phyloP scores from a whole-genome alignment of 2,329 filamentous ascomycete genomes.

The Microdochium paspali region DNA sequence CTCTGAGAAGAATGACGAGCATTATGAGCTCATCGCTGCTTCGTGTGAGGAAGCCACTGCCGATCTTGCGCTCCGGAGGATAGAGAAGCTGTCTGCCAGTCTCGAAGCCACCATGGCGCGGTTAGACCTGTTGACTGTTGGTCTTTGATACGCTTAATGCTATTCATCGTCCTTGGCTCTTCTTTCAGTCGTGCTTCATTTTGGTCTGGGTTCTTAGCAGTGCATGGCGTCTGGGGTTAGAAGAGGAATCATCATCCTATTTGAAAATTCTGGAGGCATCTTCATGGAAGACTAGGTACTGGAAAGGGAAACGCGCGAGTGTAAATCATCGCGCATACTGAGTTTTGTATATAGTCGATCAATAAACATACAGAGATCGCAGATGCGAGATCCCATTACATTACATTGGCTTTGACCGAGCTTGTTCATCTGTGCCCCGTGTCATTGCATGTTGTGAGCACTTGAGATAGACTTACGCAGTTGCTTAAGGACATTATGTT shows the following conservation, averaged over 20 bases:
- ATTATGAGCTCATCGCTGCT: constrained; percentile 55
- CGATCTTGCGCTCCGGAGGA: constrained; percentile 34
- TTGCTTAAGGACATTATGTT: no score
- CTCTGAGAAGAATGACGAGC: constrained; percentile 53
- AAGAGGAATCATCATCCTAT: not conserved
- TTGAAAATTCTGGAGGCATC: not conserved
- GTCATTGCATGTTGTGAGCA: no score
- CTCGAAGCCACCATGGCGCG: constrained; percentile 24
- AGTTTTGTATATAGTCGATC: no score
- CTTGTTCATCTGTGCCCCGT: no score
- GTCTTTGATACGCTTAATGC: constrained; percentile 11
- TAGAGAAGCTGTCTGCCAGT: constrained; percentile 37
- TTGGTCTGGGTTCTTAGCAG: constrained; percentile 1
- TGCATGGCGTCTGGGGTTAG: not conserved
- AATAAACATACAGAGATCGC: no score
- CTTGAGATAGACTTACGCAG: no score
- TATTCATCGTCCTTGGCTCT: not conserved
- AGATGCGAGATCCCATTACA: no score
- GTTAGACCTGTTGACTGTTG: constrained; percentile 24
- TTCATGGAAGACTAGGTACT: not conserved
- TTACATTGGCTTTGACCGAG: no score
- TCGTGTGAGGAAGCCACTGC: constrained; percentile 37
- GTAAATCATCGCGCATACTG: no score
- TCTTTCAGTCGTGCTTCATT: not conserved
- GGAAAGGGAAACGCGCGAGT: not conserved